A percentile compares a stretch with the other conserved stretches of the same genome.
These are phyloP conservation scores for Carex arenaria DNA, from an alignment of 202 grass and related monocot species.

Conservation along the genomic window DNA sequence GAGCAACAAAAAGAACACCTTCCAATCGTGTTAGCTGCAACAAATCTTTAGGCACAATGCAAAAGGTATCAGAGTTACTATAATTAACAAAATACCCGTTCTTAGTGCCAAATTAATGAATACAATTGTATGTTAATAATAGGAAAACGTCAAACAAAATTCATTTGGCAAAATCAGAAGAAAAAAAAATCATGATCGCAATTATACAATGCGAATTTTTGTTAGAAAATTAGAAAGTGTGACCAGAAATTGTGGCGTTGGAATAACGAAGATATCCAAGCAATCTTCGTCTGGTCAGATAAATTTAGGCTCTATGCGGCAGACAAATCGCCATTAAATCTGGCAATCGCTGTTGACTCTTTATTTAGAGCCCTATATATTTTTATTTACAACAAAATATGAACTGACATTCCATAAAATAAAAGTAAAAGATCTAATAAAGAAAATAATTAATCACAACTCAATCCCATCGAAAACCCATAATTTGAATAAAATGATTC, in stretches of 20 bases:
- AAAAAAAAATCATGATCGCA: neutral
- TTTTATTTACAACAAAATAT: neutral
- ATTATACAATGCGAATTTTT: neutral
- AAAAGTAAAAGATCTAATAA: neutral
- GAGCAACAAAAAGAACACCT: neutral
- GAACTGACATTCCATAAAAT: too few relatives aligned
- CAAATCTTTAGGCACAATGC: constrained; percentile 32
- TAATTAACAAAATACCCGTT: constrained; percentile 33
- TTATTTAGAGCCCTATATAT: constrained; percentile 13
- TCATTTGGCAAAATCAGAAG: neutral
- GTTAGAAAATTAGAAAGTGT: neutral
- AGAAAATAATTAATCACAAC: neutral
- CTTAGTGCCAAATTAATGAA: constrained; percentile 18
- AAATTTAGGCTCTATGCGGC: constrained; percentile 44
- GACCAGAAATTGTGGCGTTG: constrained; percentile 40
- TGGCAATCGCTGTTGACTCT: constrained; percentile 42
- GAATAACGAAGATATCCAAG: constrained; percentile 36
- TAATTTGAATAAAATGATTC: too few relatives aligned
- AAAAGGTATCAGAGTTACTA: constrained; percentile 31
- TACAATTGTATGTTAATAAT: too few relatives aligned
- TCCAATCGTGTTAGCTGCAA: constrained; percentile 40
- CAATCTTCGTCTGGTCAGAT: constrained; percentile 31
- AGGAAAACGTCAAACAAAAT: too few relatives aligned
- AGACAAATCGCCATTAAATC: constrained; percentile 32
- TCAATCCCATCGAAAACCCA: neutral